Conservation (phyloP, 2,329 filamentous ascomycete species). For the Dryadomyces quercivorus region DNA sequence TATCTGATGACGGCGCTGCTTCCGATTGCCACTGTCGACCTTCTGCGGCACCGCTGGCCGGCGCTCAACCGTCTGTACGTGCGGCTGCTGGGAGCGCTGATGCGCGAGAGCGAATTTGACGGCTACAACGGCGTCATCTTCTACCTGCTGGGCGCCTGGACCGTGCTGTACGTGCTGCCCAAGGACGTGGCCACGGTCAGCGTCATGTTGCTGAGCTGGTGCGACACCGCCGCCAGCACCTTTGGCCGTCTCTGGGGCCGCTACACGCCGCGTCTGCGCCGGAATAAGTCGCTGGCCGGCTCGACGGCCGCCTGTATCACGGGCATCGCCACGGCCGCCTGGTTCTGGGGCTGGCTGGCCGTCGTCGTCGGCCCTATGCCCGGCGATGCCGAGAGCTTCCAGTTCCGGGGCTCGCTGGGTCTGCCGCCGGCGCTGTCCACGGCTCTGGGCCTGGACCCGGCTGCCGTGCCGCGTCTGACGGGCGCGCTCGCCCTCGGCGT, state of each 20-base stretch:
- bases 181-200: conserved; percentile 89
- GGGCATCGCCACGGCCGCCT: conserved; percentile 68
- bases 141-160: conserved; percentile 85
- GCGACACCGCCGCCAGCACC: conserved; percentile 91
- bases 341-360: conserved; percentile 82
- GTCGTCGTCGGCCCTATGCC: conserved; percentile 54
- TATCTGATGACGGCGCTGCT: conserved; percentile 70
- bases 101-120: conserved; percentile 91
- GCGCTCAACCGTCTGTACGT: conserved; percentile 83
- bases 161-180: conserved; percentile 73
- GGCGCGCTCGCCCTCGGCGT: conserved; percentile 64
- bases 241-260: conserved; percentile 83
- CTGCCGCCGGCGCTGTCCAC: conserved; percentile 44
- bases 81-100: conserved; percentile 69
- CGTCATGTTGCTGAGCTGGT: conserved; percentile 89
- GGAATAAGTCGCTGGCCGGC: conserved; percentile 85
- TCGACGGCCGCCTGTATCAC: conserved; percentile 72
- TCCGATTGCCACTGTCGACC: conserved; percentile 72
- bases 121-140: conserved; percentile 97
- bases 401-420: conserved; percentile 68
- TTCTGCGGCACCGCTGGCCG: conserved; percentile 70
- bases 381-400: conserved; percentile 56
- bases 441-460: conserved; percentile 44
- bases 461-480: conserved; percentile 46
- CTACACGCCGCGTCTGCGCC: conserved; percentile 74